These are phyloP conservation scores for Hymenoscyphus linearis DNA, from an alignment of 2,329 filamentous ascomycete species.

Conservation along the genomic window DNA sequence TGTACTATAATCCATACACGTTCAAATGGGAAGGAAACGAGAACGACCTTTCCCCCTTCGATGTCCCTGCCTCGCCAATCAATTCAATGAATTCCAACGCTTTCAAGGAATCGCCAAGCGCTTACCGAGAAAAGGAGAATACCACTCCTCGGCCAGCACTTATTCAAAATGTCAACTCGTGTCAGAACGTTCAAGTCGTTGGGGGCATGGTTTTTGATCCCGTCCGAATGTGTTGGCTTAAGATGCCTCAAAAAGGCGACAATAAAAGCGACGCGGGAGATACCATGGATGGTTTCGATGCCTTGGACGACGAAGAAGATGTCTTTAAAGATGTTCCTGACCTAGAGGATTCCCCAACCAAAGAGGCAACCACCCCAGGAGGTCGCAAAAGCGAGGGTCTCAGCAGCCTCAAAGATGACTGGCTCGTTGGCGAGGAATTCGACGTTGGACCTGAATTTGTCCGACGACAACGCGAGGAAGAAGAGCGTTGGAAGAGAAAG, in stretches of 20 bases:
- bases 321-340: slow-evolving; percentile 95
- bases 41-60: slow-evolving; percentile 74
- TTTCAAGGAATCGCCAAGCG: slow-evolving; percentile 42
- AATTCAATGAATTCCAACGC: slow-evolving; percentile 39
- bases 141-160: slow-evolving; percentile 66
- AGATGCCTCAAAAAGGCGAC: slow-evolving; percentile 50
- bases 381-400: slow-evolving; percentile 49
- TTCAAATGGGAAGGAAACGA: slow-evolving; percentile 97
- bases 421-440: slow-evolving; percentile 91
- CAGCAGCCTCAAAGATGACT: slow-evolving; percentile 59
- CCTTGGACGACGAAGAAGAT: slow-evolving; percentile 81
- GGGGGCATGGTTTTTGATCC: slow-evolving; percentile 99
- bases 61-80: slow-evolving; percentile 51
- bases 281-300: slow-evolving; percentile 60
- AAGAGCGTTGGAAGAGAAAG: slow-evolving; percentile 83
- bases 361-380: slow-evolving; percentile 39
- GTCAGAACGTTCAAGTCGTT: slow-evolving; percentile 85
- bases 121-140: slow-evolving; percentile 50
- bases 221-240: slow-evolving; percentile 95
- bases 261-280: slow-evolving; percentile 47
- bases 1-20: slow-evolving; percentile 87
- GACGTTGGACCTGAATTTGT: slow-evolving; percentile 96
- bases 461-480: slow-evolving; percentile 81
- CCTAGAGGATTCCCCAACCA: slow-evolving; percentile 57
- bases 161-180: slow-evolving; percentile 82